Conservation (phyloP, 106 monocot species). For the Amphibolis antarctica region DNA sequence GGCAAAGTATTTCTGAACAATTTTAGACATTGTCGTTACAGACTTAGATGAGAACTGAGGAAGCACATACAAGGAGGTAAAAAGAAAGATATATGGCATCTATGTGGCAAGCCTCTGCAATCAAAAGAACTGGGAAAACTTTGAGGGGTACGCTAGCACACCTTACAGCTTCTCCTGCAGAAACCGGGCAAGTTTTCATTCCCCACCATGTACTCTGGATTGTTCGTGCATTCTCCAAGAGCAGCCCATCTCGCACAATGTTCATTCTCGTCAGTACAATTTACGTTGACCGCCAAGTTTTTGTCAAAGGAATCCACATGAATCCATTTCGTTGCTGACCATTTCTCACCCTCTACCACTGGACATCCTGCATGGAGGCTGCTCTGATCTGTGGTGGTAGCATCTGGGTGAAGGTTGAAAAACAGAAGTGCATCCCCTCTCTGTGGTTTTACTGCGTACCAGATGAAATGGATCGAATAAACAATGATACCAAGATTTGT, state of each 20-base stretch:
- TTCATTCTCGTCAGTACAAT: constrained; percentile 63
- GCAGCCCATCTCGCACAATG: constrained; percentile 73
- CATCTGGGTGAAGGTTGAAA: constrained; percentile 84
- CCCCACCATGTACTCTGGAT: constrained; percentile 84
- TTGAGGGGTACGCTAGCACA: constrained; percentile 28
- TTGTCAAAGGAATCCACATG: constrained; percentile 80
- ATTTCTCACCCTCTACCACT: constrained; percentile 83
- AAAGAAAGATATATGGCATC: no score
- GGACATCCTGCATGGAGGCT: constrained; percentile 92
- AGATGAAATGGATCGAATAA: background rate
- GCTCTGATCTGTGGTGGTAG: constrained; percentile 34
- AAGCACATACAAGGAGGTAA: no score
- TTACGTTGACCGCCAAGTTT: constrained; percentile 14
- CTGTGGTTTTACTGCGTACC: constrained; percentile 66
- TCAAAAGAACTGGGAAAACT: background rate
- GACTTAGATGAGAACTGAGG: no score
- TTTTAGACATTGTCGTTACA: no score
- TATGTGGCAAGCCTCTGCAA: background rate
- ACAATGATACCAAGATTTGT: background rate
- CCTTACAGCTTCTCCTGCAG: constrained; percentile 76
- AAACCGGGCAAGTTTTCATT: constrained; percentile 52
- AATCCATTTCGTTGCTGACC: constrained; percentile 98
- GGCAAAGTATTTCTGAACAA: no score
- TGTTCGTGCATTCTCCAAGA: constrained; percentile 82
- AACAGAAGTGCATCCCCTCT: constrained; percentile 91